Evolutionary conservation across 495 filamentous ascomycete species (phyloP), one percentile per base, ranked within the genome.

Genomic region (Terfezia boudieri): DNA sequence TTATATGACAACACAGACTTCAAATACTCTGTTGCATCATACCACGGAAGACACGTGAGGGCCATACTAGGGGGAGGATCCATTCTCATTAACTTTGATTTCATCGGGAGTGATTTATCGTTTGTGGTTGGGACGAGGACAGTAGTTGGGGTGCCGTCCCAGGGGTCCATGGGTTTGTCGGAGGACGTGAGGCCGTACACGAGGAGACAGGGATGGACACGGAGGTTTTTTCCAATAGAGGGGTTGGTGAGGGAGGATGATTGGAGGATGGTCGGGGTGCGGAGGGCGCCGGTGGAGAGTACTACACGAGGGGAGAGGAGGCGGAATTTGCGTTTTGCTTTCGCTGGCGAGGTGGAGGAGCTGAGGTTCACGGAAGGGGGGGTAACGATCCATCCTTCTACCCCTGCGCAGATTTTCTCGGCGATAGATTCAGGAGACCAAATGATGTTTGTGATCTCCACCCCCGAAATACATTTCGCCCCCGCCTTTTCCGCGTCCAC

Each of bases 181-280:
- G 26, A 2, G 26, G 26, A 32, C 26, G 26, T 32, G 26, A 32
- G 26, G 26, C 26, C 26, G 2, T 68, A 71, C 20, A 80, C 60
- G 6, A 79, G 60, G 46, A 73, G 71, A 6, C 80, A 80, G 3
- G 88, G 88, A 58, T 96, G 88, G 7, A 89, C 64, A 59, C 92
- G 68, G 5, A 96, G 78, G 60, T 94, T 82, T 17, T 74, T 76
- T 14, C 88, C 88, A 57, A 96, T 83, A 49, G 93, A 81, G 6
- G 69, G 70, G 56, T 93, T 94, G 68, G 81, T 74, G 26, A 73
- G 59, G 41, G 14, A 14, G 17, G 41, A 46, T 35, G 80, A 81
- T 58, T 79, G 67, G 43, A 94, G 69, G 7, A 96, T 63, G 1
- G 90, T 64, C 3, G 88, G 88, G 54, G 77, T 83, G 53, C 83